phyloP scores from a whole-genome alignment of 345 rosid species.

The Ailanthus altissimus region DNA sequence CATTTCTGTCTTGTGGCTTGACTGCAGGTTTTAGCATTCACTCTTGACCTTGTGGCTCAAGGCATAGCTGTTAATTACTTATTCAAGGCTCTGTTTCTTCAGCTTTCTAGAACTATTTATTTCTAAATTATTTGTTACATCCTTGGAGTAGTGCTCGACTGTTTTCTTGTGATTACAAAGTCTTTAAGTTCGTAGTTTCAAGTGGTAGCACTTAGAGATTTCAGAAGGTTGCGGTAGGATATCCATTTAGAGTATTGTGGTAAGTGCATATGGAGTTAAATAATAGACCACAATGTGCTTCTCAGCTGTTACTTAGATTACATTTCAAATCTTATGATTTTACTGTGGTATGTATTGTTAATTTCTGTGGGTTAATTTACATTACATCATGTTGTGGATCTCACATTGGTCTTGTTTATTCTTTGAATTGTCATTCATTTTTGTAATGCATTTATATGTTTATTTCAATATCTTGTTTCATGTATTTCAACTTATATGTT shows the following conservation, averaged over 20 bases:
- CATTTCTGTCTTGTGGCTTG: slow-evolving; percentile 29
- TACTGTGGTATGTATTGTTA: not conserved
- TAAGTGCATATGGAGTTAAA: slow-evolving; percentile 42
- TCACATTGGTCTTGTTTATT: not conserved
- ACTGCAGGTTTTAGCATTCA: slow-evolving; percentile 53
- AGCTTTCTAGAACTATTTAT: slow-evolving; percentile 30
- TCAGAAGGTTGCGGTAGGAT: slow-evolving; percentile 50
- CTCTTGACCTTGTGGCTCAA: slow-evolving; percentile 29
- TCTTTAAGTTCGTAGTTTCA: slow-evolving; percentile 42
- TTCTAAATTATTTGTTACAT: slow-evolving; percentile 28
- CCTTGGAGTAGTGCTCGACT: slow-evolving; percentile 42
- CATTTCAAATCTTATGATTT: not conserved
- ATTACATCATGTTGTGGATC: not conserved
- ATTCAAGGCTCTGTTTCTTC: slow-evolving; percentile 37
- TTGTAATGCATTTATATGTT: not conserved
- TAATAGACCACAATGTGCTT: slow-evolving; percentile 13
- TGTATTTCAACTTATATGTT: not conserved
- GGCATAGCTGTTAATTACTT: slow-evolving; percentile 29
- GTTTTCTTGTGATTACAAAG: slow-evolving; percentile 35
- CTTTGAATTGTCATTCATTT: not conserved
- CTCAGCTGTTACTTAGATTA: not conserved
- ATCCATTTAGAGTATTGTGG: slow-evolving; percentile 41
- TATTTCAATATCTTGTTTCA: not conserved
- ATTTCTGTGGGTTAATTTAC: slow-evolving; percentile 5
- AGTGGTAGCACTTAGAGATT: slow-evolving; percentile 47